phyloP scores from a whole-genome alignment of 2,329 filamentous ascomycete species.

The Phaeosphaeria sp. region DNA sequence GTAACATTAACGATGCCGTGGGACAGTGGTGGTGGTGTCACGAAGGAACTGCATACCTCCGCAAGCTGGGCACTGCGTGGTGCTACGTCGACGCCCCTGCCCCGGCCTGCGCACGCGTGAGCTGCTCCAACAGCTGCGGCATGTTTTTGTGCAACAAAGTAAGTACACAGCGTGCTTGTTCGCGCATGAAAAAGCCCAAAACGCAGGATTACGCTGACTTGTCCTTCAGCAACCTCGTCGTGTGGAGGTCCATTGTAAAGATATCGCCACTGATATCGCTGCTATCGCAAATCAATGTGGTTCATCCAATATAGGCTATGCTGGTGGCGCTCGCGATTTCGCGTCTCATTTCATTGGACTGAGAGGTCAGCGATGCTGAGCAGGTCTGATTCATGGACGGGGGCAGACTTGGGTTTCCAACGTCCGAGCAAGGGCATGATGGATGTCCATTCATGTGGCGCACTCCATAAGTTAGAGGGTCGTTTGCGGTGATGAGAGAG shows the following conservation, averaged over 20 bases:
- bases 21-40: background rate
- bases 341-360: background rate
- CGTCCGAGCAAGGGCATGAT: background rate
- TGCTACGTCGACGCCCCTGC: background rate
- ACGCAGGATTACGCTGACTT: too few relatives aligned
- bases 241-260: background rate
- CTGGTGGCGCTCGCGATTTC: background rate
- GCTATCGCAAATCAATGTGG: background rate
- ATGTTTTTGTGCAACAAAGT: background rate
- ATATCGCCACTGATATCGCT: background rate
- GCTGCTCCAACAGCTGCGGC: background rate
- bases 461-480: background rate
- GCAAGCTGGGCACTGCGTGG: background rate
- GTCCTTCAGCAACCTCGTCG: background rate
- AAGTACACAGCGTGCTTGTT: background rate
- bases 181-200: too few relatives aligned
- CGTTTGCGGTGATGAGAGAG: too few relatives aligned
- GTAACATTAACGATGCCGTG: background rate
- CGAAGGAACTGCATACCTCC: background rate
- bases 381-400: background rate
- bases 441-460: background rate
- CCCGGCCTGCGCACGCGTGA: background rate
- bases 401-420: background rate
- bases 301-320: background rate
- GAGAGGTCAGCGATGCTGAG: background rate